These are phyloP conservation scores for Peterozyma toletana DNA, from an alignment of 805 yeast genomes.

Conservation along the genomic window DNA sequence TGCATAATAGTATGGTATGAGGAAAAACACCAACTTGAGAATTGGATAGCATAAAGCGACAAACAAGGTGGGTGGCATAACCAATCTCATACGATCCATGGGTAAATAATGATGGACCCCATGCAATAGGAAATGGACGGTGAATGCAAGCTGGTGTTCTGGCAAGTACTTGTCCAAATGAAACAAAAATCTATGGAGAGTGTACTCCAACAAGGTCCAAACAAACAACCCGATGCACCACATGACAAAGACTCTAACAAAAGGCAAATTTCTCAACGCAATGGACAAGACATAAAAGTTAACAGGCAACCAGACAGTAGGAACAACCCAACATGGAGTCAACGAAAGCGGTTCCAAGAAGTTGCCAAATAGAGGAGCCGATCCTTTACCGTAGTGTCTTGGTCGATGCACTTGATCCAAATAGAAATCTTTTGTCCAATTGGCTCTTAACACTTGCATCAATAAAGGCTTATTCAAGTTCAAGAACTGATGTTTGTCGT, in stretches of 20 bases:
- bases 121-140: constrained; percentile 84
- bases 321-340: constrained; percentile 95
- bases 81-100: constrained; percentile 90
- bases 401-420: constrained; percentile 97
- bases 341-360: constrained; percentile 85
- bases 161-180: constrained; percentile 88
- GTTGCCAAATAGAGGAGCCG: constrained; percentile 94
- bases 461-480: constrained; percentile 80
- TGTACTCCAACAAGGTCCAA: constrained; percentile 91
- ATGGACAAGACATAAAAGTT: constrained; percentile 55
- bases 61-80: constrained; percentile 92
- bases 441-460: constrained; percentile 68
- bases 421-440: constrained; percentile 82
- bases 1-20: constrained; percentile 79
- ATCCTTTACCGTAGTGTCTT: constrained; percentile 94
- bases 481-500: constrained; percentile 71
- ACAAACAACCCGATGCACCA: constrained; percentile 79
- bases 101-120: constrained; percentile 98
- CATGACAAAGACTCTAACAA: constrained; percentile 40
- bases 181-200: constrained; percentile 84
- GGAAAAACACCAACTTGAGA: constrained; percentile 64
- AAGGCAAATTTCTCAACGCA: constrained; percentile 46
- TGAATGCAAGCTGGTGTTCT: constrained; percentile 62
- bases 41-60: constrained; percentile 69
- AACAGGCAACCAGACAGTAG: constrained; percentile 80